Evolutionary conservation across 768 basidiomycete species (phyloP), one percentile per base, ranked within the genome.

Genomic region (Ramaria sp.): DNA sequence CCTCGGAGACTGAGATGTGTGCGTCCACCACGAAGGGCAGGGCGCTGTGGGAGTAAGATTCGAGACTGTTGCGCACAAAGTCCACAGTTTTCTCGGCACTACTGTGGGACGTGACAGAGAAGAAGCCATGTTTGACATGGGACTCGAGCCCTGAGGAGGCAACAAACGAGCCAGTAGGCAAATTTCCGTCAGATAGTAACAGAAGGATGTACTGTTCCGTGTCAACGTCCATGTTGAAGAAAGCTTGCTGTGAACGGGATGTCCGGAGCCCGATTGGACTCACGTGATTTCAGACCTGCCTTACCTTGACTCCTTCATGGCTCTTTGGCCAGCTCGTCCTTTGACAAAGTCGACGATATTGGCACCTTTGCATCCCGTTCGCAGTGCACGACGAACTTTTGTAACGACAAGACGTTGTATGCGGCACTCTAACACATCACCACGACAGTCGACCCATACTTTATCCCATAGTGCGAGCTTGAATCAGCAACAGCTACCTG

Each of bases 111-210:
- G 51, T 64, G 56, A 50, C 64, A 47, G 59, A 59, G 1, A 73
- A 58, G 63, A 94, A 87, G 0, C 92, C 96, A 65, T 99, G 96
- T 25, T 86, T 83, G 38, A 80, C 69, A 64, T 82, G 93, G 4
- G 92, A 91, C 63, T 99, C 95, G 57, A 98, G 77, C 1, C 95
- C 95, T 2, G 89, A 79, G 0, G 93, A 96, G 0, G 94, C 89
- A 56, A 97, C 89, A 66, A 99, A 99, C 1, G 95, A 86, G 34
- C 96, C 96, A 0, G 95, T 98, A 1, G 96, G 96, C 3, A 99
- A 81, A 67, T 95, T 97, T 58, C 89, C 88, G 71, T 95, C 92
- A 0, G 88, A 78, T 41, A 95, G 77, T 34, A 94, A 74, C 37
- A 93, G 78, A 16, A 91, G 73, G 28, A 91, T 69, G 66, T 86